These are phyloP conservation scores for Kalanchoe fedtschenkoi DNA, from an alignment of 164 flowering plant genomes.

Conservation along the genomic window DNA sequence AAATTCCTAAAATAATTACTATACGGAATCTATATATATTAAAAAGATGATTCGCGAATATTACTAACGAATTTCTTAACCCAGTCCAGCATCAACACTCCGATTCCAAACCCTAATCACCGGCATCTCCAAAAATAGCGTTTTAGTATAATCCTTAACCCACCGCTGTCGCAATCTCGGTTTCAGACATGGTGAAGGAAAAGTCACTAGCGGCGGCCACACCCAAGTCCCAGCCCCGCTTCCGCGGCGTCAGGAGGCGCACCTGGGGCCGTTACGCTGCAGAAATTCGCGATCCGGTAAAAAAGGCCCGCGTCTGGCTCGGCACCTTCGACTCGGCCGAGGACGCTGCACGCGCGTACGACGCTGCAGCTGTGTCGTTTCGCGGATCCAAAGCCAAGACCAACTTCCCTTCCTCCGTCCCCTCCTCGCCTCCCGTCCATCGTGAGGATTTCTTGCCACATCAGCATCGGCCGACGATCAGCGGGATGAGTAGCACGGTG, in stretches of 20 bases:
- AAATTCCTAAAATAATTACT: no score
- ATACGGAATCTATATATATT: no score
- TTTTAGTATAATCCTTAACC: neutral
- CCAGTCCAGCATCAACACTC: no score
- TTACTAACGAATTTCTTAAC: no score
- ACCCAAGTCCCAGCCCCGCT: slow-evolving; percentile 24
- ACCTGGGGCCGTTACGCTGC: slow-evolving; percentile 85
- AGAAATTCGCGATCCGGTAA: slow-evolving; percentile 72
- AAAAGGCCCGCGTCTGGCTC: slow-evolving; percentile 74
- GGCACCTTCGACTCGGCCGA: slow-evolving; percentile 82
- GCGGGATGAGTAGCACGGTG: slow-evolving; percentile 72
- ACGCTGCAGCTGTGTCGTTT: slow-evolving; percentile 54
- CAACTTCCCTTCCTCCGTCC: slow-evolving; percentile 57
- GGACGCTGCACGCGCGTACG: slow-evolving; percentile 77
- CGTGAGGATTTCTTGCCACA: no score
- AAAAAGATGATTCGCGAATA: no score
- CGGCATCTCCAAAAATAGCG: neutral
- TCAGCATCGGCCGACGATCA: slow-evolving; percentile 37
- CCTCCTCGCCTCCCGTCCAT: slow-evolving; percentile 3
- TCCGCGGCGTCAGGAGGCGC: slow-evolving; percentile 63
- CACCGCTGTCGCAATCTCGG: no score
- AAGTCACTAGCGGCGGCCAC: neutral
- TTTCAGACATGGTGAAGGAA: neutral
- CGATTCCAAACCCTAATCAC: no score
- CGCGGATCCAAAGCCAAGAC: slow-evolving; percentile 75